A percentile compares a stretch with the other conserved stretches of the same genome.
Evolutionary conservation across 2,329 filamentous ascomycete genomes (phyloP).

Genomic region (Apiospora saccharicola): DNA sequence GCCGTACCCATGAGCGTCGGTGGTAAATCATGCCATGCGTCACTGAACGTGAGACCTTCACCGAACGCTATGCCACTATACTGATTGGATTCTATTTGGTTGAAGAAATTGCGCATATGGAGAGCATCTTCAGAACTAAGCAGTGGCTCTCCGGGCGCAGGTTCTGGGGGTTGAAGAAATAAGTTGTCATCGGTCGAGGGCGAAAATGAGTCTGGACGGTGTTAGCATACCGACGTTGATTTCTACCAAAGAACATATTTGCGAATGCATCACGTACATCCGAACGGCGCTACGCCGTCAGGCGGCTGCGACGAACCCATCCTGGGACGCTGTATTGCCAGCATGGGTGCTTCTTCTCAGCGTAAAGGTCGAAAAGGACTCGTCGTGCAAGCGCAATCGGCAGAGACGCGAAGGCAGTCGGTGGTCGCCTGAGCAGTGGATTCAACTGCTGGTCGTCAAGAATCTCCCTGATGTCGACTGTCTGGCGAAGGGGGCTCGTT

Average conservation of each 20-base stretch:
- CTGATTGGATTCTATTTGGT: constrained; percentile 59
- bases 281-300: constrained; percentile 67
- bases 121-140: constrained; percentile 69
- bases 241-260: constrained; percentile 33
- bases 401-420: background rate
- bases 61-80: constrained; percentile 59
- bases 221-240: constrained; percentile 26
- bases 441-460: constrained; percentile 10
- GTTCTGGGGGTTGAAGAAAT: constrained; percentile 64
- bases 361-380: constrained; percentile 15
- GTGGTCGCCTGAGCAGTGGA: background rate
- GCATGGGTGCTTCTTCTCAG: constrained; percentile 56
- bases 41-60: constrained; percentile 58
- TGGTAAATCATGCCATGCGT: constrained; percentile 65
- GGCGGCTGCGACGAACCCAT: constrained; percentile 67
- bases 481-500: constrained; percentile 17
- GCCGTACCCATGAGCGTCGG: constrained; percentile 71
- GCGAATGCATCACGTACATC: constrained; percentile 60
- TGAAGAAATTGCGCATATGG: constrained; percentile 65
- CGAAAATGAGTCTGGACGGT: constrained; percentile 27
- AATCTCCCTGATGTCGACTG: background rate
- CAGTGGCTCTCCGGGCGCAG: constrained; percentile 69
- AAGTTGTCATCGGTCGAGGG: constrained; percentile 35
- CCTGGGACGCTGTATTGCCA: constrained; percentile 62
- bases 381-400: constrained; percentile 14